Conservation (phyloP, 345 rosid species). For the Eutrema japonicum region DNA sequence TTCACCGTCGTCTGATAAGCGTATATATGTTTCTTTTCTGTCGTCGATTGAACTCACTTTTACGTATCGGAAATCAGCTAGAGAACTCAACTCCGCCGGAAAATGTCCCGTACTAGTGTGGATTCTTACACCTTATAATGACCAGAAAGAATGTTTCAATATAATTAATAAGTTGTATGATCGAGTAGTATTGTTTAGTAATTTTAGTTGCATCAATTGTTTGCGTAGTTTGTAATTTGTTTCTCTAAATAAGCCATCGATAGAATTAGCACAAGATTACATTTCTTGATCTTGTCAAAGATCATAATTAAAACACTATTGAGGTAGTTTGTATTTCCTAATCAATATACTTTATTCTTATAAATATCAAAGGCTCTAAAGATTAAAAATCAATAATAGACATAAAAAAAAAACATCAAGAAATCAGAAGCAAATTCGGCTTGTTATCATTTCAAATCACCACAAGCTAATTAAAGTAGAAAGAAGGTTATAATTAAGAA, state of each 20-base stretch:
- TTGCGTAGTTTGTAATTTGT: background rate
- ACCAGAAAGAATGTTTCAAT: background rate
- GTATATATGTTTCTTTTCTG: conserved; percentile 48
- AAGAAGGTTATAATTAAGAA: conserved; percentile 22
- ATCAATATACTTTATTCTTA: background rate
- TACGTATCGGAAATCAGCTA: conserved; percentile 56
- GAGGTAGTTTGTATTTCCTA: conserved; percentile 1
- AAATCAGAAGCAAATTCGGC: conserved; percentile 3
- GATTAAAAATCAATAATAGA: background rate
- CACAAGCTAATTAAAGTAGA: conserved; percentile 2
- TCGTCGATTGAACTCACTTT: conserved; percentile 55
- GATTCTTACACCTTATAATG: conserved; percentile 53
- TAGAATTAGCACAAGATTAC: background rate
- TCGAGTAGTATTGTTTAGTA: background rate
- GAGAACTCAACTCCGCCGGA: conserved; percentile 54
- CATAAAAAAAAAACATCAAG: background rate
- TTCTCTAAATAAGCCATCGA: background rate
- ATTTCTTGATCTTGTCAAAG: conserved; percentile 18
- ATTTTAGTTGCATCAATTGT: background rate
- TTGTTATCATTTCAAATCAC: conserved; percentile 2
- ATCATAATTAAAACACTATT: background rate
- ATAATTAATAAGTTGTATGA: background rate
- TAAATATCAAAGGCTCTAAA: background rate
- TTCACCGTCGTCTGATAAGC: conserved; percentile 52
- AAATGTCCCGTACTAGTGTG: conserved; percentile 42